These are phyloP conservation scores for Hysterangium stoloniferum DNA, from an alignment of 768 basidiomycete genomes.

Conservation along the genomic window DNA sequence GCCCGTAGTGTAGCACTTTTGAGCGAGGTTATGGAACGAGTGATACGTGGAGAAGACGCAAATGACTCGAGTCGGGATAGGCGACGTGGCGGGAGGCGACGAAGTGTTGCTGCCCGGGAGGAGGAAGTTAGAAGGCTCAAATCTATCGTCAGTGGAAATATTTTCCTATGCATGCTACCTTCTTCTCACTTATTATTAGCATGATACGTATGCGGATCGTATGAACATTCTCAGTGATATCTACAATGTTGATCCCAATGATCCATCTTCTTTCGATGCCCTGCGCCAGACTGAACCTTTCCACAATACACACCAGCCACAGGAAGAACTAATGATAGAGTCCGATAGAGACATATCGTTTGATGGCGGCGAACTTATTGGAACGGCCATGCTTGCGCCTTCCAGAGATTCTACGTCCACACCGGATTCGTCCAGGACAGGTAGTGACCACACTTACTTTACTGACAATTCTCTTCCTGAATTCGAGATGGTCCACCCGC, in stretches of 20 bases:
- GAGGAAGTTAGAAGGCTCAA: slow-evolving; percentile 83
- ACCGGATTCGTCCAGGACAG: slow-evolving; percentile 8
- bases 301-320: slow-evolving; percentile 17
- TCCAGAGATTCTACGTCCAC: slow-evolving; percentile 23
- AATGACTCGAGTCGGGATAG: slow-evolving; percentile 45
- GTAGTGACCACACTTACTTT: slow-evolving; percentile 1
- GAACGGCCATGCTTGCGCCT: slow-evolving; percentile 36
- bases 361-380: slow-evolving; percentile 34
- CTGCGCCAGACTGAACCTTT: slow-evolving; percentile 16
- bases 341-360: slow-evolving; percentile 10
- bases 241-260: slow-evolving; percentile 76
- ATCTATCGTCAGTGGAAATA: slow-evolving; percentile 66
- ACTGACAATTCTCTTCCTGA: slow-evolving; percentile 9
- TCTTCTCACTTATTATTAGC: slow-evolving; percentile 36
- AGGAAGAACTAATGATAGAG: slow-evolving; percentile 14
- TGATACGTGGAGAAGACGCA: slow-evolving; percentile 76
- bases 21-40: slow-evolving; percentile 89
- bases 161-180: slow-evolving; percentile 7
- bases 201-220: slow-evolving; percentile 91
- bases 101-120: slow-evolving; percentile 82
- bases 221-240: slow-evolving; percentile 90
- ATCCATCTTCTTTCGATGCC: slow-evolving; percentile 46
- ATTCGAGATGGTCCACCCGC: slow-evolving; percentile 10
- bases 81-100: slow-evolving; percentile 52
- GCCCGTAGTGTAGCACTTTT: slow-evolving; percentile 78